These are phyloP conservation scores for Candida vaughaniae DNA, from an alignment of 805 yeast genomes.

Conservation along the genomic window DNA sequence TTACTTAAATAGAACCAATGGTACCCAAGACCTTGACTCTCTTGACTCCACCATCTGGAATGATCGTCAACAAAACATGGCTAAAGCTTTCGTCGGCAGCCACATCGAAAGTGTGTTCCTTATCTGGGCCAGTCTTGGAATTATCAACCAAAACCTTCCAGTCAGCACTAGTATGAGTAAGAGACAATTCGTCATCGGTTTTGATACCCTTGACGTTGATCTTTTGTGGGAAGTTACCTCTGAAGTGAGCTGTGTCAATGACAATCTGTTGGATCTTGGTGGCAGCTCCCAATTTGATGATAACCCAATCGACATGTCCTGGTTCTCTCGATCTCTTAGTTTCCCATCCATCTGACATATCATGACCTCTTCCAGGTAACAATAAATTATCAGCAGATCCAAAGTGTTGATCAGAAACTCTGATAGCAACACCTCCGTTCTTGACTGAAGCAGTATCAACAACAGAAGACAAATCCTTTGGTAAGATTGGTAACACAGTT, in stretches of 20 bases:
- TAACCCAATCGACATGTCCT: slow-evolving; percentile 91
- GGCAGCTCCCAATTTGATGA: slow-evolving; percentile 71
- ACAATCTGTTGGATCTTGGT: slow-evolving; percentile 59
- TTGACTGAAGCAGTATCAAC: slow-evolving; percentile 75
- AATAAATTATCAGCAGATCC: slow-evolving; percentile 87
- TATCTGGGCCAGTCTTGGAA: slow-evolving; percentile 78
- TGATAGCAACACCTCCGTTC: slow-evolving; percentile 86
- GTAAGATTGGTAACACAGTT: slow-evolving; percentile 68
- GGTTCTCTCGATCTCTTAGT: slow-evolving; percentile 82
- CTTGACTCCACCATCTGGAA: slow-evolving; percentile 97
- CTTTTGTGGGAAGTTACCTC: slow-evolving; percentile 92
- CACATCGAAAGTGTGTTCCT: slow-evolving; percentile 62
- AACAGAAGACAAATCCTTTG: slow-evolving; percentile 43
- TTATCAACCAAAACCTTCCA: slow-evolving; percentile 71
- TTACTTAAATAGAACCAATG: slow-evolving; percentile 16
- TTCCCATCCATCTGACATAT: slow-evolving; percentile 99
- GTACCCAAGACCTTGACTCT: slow-evolving; percentile 81
- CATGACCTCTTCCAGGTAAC: slow-evolving; percentile 91
- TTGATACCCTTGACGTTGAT: slow-evolving; percentile 65
- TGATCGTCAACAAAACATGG: slow-evolving; percentile 77
- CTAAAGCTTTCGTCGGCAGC: slow-evolving; percentile 40
- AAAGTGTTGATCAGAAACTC: slow-evolving; percentile 88
- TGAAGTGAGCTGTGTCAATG: slow-evolving; percentile 89
- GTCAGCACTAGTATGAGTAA: slow-evolving; percentile 39
- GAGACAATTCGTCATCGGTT: slow-evolving; percentile 29